These are phyloP conservation scores for Boletellus ananas DNA, from an alignment of 768 basidiomycete genomes.

Conservation along the genomic window DNA sequence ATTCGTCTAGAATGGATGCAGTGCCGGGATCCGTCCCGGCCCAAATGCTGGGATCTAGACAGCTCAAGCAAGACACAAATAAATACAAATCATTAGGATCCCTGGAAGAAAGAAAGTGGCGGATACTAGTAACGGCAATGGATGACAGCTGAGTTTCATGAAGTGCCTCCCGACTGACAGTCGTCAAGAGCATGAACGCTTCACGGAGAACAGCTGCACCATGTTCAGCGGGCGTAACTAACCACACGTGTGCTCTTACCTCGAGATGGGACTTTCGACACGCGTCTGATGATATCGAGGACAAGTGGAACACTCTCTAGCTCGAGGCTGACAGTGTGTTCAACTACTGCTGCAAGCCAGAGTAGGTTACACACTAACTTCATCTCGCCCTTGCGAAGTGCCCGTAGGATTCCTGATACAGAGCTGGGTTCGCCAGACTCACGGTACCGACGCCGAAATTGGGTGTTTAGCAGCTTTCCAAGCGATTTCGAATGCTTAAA, in stretches of 20 bases:
- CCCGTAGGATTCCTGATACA: conserved; percentile 18
- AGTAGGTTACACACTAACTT: conserved; percentile 14
- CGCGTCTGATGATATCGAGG: conserved; percentile 24
- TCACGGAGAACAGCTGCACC: conserved; percentile 31
- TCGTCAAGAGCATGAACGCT: conserved; percentile 31
- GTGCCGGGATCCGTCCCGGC: conserved; percentile 55
- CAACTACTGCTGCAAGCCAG: neutral
- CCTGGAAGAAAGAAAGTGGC: conserved; percentile 53
- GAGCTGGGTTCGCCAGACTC: conserved; percentile 4
- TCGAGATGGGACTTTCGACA: conserved; percentile 20
- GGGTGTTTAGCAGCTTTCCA: conserved; percentile 21
- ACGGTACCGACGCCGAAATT: conserved; percentile 12
- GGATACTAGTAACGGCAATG: conserved; percentile 44
- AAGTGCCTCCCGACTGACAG: conserved; percentile 20
- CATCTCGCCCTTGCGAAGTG: conserved; percentile 21
- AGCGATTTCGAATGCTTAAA: conserved; percentile 22
- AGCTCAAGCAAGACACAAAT: conserved; percentile 62
- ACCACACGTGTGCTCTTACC: conserved; percentile 17
- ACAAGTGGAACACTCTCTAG: conserved; percentile 16
- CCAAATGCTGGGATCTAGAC: conserved; percentile 59
- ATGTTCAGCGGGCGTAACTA: conserved; percentile 14
- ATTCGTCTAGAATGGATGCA: conserved; percentile 56
- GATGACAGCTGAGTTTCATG: conserved; percentile 13
- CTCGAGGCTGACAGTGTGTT: conserved; percentile 21
- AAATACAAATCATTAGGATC: conserved; percentile 61